These are phyloP conservation scores for Angophora floribunda DNA, from an alignment of 345 rosid species.

Conservation along the genomic window DNA sequence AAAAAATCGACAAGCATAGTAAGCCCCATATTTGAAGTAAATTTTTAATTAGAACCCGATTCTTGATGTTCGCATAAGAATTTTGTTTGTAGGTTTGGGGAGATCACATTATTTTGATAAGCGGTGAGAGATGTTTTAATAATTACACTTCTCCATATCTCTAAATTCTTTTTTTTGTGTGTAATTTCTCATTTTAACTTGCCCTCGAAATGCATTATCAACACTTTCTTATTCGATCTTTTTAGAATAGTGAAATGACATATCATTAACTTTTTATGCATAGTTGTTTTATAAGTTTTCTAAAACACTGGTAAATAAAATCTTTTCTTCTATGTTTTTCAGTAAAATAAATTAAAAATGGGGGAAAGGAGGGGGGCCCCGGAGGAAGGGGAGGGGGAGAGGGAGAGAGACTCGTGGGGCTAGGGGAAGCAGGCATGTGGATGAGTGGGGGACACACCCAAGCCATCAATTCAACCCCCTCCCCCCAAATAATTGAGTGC, in stretches of 20 bases:
- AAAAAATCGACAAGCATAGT: not conserved
- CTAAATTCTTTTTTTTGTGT: not conserved
- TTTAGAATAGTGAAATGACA: not conserved
- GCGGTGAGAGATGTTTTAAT: accelerated
- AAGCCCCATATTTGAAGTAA: not conserved
- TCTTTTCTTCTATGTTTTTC: not conserved
- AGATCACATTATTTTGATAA: not conserved
- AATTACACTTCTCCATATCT: not conserved
- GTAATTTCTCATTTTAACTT: not conserved
- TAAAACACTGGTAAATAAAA: not conserved
- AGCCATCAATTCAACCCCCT: not conserved
- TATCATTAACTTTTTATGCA: not conserved
- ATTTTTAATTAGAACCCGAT: not conserved
- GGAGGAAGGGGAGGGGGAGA: not conserved
- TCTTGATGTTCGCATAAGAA: accelerated
- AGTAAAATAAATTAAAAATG: not conserved
- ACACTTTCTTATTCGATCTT: not conserved
- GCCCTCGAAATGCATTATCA: not conserved
- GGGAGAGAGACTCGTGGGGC: constrained; percentile 36
- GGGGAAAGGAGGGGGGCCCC: not conserved
- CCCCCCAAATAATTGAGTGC: not conserved
- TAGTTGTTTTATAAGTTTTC: not conserved
- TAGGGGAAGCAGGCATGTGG: constrained; percentile 60
- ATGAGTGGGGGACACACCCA: constrained; percentile 53
- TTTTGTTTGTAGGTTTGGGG: not conserved